Evolutionary conservation across 345 rosid species (phyloP).

Genomic region (Diplotaxis tenuifolia): DNA sequence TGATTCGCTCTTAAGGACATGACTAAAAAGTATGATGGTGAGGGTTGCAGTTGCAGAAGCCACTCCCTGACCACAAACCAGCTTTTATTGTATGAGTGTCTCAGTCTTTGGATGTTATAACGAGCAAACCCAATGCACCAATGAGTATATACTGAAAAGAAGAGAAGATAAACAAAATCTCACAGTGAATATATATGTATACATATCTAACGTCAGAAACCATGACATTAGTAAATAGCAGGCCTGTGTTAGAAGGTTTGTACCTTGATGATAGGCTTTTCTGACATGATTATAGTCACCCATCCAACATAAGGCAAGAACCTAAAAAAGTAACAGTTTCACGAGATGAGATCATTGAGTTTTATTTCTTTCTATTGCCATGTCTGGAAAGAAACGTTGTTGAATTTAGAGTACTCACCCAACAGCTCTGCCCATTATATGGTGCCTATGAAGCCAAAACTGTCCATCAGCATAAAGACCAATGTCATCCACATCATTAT

Average conservation of each 20-base stretch:
- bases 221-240: background rate
- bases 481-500: constrained; percentile 53
- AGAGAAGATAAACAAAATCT: constrained; percentile 2
- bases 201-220: background rate
- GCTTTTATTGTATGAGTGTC: constrained; percentile 4
- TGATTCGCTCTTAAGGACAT: background rate
- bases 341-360: background rate
- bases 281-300: constrained; percentile 74
- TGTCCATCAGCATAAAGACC: constrained; percentile 64
- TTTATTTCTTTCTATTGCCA: background rate
- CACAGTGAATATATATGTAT: background rate
- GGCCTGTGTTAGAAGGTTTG: constrained; percentile 4
- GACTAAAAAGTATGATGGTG: background rate
- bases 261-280: constrained; percentile 79
- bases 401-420: constrained; percentile 49
- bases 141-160: constrained; percentile 61
- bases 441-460: constrained; percentile 60
- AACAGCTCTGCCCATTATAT: constrained; percentile 77
- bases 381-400: background rate
- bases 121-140: constrained; percentile 59
- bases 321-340: constrained; percentile 35
- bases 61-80: background rate
- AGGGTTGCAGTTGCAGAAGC: constrained; percentile 7
- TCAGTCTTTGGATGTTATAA: constrained; percentile 62
- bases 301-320: constrained; percentile 80